Evolutionary conservation across 768 basidiomycete genomes (phyloP), one percentile per base, ranked within the genome.

Genomic region (Macrolepiota fuliginosa): DNA sequence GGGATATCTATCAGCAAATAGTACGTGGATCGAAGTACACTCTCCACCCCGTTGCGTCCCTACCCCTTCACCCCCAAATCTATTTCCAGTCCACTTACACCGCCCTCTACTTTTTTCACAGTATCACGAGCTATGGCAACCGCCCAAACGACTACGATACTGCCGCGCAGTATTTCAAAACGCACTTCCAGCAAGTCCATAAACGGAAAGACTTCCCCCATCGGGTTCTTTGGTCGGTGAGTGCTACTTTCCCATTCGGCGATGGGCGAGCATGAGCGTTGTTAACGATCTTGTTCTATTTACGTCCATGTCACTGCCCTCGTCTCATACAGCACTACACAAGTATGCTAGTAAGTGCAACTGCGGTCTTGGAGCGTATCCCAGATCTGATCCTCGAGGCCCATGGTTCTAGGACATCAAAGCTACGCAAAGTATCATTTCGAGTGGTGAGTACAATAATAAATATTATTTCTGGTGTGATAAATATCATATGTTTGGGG

Each of bases 161-260:
- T 19, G 91, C 88, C 15, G 81, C 90, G 39, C 82, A 86, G 54
- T 93, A 94, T 67, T 93, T 94, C 77, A 83, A 85, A n/a, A 83
- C 88, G n/a, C 92, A 93, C 71, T 94, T 94, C 68, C 74, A 86
- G 27, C 89, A 90, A 64, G 86, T 86, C 11, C 89, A 93, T 70
- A 81, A 83, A 67, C 81, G 83, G 64, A 86, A 87, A 63, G 89
- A 90, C 67, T 73, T 76, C 32, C 78, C 80, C 17, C 78, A 79
- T 59, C 81, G 90, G 47, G 80, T 80, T 52, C 76, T 92, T 17
- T 91, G 85, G 69, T 80, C 84, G 51, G 88, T 90, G 67, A 71
- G 88, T 83, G 1, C 9, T 22, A 24, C 47, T 19, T n/a, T n/a
- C n/a, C n/a, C n/a, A n/a, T n/a, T n/a, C n/a, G n/a, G n/a, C n/a